These are phyloP conservation scores for Farysia itapuensis DNA, from an alignment of 1,284 basidiomycete species.

Conservation along the genomic window DNA sequence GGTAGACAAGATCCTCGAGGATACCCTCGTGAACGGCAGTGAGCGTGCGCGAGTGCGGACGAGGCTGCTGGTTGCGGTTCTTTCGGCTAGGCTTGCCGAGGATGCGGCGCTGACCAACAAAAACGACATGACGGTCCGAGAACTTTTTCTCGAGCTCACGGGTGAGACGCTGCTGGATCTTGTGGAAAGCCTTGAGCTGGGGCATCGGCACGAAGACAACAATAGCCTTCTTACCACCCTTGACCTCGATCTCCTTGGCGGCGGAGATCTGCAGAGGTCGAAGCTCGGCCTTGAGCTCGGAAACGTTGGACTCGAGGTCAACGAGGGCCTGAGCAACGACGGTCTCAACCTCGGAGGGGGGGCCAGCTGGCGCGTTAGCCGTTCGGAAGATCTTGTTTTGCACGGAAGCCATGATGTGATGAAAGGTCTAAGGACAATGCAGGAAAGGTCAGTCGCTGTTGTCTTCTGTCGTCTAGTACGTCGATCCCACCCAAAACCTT, in stretches of 20 bases:
- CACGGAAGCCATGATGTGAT: slow-evolving; percentile 55
- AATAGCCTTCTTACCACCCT: slow-evolving; percentile 95
- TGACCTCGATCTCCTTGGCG: slow-evolving; percentile 97
- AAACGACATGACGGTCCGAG: slow-evolving; percentile 96
- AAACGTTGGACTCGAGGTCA: slow-evolving; percentile 96
- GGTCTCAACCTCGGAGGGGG: slow-evolving; percentile 90
- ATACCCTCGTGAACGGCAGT: slow-evolving; percentile 97
- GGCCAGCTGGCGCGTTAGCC: slow-evolving; percentile 83
- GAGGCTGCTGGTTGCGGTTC: slow-evolving; percentile 90
- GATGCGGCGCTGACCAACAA: slow-evolving; percentile 97
- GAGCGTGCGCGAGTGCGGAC: slow-evolving; percentile 93
- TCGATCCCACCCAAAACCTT: too few species aligned
- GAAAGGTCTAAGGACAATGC: background rate
- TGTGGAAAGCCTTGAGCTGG: slow-evolving; percentile 98
- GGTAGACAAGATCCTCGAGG: slow-evolving; percentile 98
- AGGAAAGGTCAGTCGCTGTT: too few species aligned
- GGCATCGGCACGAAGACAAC: slow-evolving; percentile 98
- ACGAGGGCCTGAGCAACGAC: slow-evolving; percentile 92
- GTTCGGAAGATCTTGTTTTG: slow-evolving; percentile 84
- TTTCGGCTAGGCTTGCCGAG: slow-evolving; percentile 94
- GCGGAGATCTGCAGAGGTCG: slow-evolving; percentile 94
- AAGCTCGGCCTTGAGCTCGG: slow-evolving; percentile 94
- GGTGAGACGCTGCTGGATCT: slow-evolving; percentile 94
- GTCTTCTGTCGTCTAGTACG: too few species aligned
- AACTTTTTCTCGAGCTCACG: slow-evolving; percentile 99